Conservation (phyloP, 257 asterid genomes). For the Solanum virginianum region DNA sequence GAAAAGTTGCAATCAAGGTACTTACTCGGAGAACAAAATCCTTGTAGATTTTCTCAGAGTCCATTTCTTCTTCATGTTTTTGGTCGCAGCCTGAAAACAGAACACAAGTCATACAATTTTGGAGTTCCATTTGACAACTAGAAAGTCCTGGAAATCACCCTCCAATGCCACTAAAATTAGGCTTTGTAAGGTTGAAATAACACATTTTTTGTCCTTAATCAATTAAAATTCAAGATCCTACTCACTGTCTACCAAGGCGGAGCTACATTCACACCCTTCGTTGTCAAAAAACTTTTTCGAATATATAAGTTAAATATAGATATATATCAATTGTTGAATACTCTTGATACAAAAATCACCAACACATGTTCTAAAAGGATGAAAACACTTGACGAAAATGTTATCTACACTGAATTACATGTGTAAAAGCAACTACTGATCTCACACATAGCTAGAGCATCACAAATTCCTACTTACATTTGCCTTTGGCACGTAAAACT, state of each 20-base stretch:
- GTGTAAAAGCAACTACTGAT: not conserved
- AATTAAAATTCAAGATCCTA: not conserved
- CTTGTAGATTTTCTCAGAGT: slow-evolving; percentile 69
- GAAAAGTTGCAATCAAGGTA: not conserved
- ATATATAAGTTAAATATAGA: too few species aligned
- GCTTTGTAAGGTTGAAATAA: not conserved
- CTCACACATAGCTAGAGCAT: not conserved
- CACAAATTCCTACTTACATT: not conserved
- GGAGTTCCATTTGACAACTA: not conserved
- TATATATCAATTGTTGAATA: too few species aligned
- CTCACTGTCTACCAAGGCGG: not conserved
- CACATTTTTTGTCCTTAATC: not conserved
- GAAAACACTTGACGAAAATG: too few species aligned
- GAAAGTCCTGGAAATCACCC: not conserved
- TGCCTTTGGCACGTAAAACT: not conserved
- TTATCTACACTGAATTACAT: not conserved
- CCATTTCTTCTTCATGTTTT: slow-evolving; percentile 91
- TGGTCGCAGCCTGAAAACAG: slow-evolving; percentile 71
- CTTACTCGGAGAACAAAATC: slow-evolving; percentile 87
- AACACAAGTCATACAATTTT: not conserved
- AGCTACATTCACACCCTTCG: too few species aligned
- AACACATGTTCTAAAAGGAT: too few species aligned
- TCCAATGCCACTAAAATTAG: not conserved
- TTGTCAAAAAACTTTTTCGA: too few species aligned
- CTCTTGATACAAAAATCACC: too few species aligned